Percentiles rank a stretch among this genome's conserved stretches.
Conservation (phyloP, 371 early-diverging fungal genomes). For the Lichtheimia corymbifera region DNA sequence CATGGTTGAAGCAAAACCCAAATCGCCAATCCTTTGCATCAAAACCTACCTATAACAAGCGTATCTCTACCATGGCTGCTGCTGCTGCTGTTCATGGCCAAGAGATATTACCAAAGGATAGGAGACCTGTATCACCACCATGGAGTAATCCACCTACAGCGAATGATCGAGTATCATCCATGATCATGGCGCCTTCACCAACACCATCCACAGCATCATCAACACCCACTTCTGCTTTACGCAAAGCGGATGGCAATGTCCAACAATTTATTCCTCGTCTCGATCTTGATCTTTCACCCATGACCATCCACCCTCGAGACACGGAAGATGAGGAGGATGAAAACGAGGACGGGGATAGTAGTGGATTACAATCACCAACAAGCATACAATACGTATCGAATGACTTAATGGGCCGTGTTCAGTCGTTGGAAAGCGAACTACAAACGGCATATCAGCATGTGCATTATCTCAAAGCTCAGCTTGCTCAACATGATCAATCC, state of each 20-base stretch:
- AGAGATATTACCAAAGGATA: conserved; percentile 3
- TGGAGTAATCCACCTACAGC: conserved; percentile 1
- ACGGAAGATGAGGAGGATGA: conserved; percentile 9
- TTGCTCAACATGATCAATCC: conserved; percentile 18
- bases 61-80: not conserved
- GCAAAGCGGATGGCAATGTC: not conserved
- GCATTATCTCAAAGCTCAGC: conserved; percentile 6
- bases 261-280: conserved; percentile 3
- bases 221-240: not conserved
- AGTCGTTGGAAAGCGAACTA: conserved; percentile 8
- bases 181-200: not conserved
- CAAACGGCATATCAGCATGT: not conserved
- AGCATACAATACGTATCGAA: too few species aligned
- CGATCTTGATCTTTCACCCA: conserved; percentile 4
- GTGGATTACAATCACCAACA: not conserved
- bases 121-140: not conserved
- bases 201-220: not conserved
- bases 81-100: not conserved
- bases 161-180: too few species aligned
- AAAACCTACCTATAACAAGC: not conserved
- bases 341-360: not conserved
- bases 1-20: conserved; percentile 3
- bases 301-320: conserved; percentile 4
- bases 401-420: not conserved
- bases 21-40: conserved; percentile 1